Base-by-base conservation (phyloP, 768 basidiomycete genomes). In the Gloeopeniophorella convolvens region DNA sequence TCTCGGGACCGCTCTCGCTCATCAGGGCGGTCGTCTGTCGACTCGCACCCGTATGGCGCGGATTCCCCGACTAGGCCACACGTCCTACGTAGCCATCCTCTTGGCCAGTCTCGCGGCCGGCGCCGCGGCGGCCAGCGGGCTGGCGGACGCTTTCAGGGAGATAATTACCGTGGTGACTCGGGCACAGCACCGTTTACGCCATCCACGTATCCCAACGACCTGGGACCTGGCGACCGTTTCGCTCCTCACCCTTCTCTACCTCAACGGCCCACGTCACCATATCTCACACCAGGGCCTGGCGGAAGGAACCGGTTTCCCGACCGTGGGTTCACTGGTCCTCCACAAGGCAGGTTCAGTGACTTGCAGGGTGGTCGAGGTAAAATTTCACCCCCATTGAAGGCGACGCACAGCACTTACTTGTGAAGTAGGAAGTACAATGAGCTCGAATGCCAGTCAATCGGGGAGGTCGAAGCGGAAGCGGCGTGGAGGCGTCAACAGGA, bases 11-110 rank as follows among this genome's bases (percentile, higher is more conserved):
- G 23, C 44, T 54, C 52, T 39, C 70, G 75, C 57, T 76, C 76
- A 33, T 65, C 67, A 31, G 80, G 79, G 54, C 75, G 75, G 41
- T 81, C 80, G 12, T 79, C 78, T 36, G 75, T 75, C 56, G 75
- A 74, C n/a, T 82, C 81, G 45, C 70, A 73, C 23, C 69, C 50
- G 2, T 61, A 43, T 26, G 40, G 43, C 28, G 34, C 44, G 15
- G 48, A 48, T 10, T 45, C 56, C 32, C 44, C 52, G 32, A 42
- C 44, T 21, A 45, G 30, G 34, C 42, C 36, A 21, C 47, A 23
- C 7, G 9, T 54, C n/a, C 52, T 48, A n/a, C 52, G 42, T 26
- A 54, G 52, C 26, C 47, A 48, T 13, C 46, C 52, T 33, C 46
- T 54, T 7, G 52, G 52, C 8, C 52, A 48, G 39, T 35, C 35